A percentile compares a stretch with the other conserved stretches of the same genome.
phyloP scores from a whole-genome alignment of 495 filamentous ascomycete genomes.

The Penicillium soppii region DNA sequence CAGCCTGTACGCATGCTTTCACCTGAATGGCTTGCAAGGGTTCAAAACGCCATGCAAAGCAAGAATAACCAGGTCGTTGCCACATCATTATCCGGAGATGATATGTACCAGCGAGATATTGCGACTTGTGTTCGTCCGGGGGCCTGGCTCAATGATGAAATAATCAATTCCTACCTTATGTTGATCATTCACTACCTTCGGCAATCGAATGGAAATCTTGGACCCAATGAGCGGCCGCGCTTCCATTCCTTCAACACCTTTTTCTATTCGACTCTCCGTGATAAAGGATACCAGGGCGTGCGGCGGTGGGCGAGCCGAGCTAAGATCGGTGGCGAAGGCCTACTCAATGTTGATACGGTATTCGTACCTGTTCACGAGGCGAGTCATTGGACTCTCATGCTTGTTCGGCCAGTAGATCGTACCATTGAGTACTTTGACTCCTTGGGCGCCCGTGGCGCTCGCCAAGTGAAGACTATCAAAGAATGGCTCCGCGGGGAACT shows the following conservation, averaged over 20 bases:
- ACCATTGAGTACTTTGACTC: constrained; percentile 78
- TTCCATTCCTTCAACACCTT: constrained; percentile 70
- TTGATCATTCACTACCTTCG: constrained; percentile 61
- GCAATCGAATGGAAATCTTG: constrained; percentile 41
- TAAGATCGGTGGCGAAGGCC: constrained; percentile 51
- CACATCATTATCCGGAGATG: constrained; percentile 52
- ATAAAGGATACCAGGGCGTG: constrained; percentile 50
- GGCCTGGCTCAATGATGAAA: constrained; percentile 81
- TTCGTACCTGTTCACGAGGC: constrained; percentile 58
- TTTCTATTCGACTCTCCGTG: constrained; percentile 63
- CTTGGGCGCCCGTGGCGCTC: constrained; percentile 41
- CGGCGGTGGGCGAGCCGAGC: constrained; percentile 54
- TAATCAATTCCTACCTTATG: constrained; percentile 68
- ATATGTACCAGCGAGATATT: constrained; percentile 62
- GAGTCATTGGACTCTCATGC: constrained; percentile 62
- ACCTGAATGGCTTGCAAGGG: constrained; percentile 41
- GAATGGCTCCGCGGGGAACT: constrained; percentile 61
- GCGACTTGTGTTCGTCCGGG: constrained; percentile 48
- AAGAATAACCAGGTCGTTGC: constrained; percentile 32
- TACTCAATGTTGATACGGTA: constrained; percentile 58
- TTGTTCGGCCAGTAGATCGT: constrained; percentile 61
- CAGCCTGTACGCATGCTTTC: constrained; percentile 44
- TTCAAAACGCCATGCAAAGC: constrained; percentile 33
- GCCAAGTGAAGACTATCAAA: constrained; percentile 42
- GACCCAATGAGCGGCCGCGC: constrained; percentile 53